phyloP scores from a whole-genome alignment of 495 filamentous ascomycete species.

The Neurospora sp. region DNA sequence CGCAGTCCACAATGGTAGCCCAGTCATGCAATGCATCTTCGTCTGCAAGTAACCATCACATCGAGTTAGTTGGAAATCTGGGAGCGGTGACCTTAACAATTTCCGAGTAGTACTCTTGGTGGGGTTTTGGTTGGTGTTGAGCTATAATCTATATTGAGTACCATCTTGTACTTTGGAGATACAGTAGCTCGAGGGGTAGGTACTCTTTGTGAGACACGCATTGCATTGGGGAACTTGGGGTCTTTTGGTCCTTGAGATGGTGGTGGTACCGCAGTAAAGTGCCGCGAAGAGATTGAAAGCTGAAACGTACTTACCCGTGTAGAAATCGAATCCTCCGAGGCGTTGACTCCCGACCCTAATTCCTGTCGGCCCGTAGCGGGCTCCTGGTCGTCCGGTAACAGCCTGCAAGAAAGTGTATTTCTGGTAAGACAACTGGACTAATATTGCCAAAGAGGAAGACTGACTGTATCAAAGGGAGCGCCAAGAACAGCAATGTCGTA shows the following conservation, averaged over 20 bases:
- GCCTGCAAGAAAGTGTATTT: background rate
- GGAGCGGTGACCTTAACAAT: background rate
- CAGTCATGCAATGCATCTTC: slow-evolving; percentile 2
- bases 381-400: slow-evolving; percentile 49
- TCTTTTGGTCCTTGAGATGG: background rate
- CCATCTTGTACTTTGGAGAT: background rate
- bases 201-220: background rate
- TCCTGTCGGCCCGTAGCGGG: slow-evolving; percentile 70
- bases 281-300: background rate
- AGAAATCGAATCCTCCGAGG: slow-evolving; percentile 19
- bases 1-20: slow-evolving; percentile 55
- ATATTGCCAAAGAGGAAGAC: background rate
- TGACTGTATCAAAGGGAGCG: slow-evolving; percentile 41
- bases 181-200: background rate
- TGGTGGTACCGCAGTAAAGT: background rate
- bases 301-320: slow-evolving; percentile 16
- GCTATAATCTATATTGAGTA: background rate
- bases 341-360: slow-evolving; percentile 59
- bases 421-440: background rate
- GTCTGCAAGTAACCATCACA: background rate
- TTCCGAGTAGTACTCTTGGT: background rate
- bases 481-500: slow-evolving; percentile 82
- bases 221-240: background rate
- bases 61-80: background rate
- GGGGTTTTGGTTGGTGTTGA: background rate